phyloP scores from a whole-genome alignment of 352 stramenopile species.

The Phytopythium kandeliae region DNA sequence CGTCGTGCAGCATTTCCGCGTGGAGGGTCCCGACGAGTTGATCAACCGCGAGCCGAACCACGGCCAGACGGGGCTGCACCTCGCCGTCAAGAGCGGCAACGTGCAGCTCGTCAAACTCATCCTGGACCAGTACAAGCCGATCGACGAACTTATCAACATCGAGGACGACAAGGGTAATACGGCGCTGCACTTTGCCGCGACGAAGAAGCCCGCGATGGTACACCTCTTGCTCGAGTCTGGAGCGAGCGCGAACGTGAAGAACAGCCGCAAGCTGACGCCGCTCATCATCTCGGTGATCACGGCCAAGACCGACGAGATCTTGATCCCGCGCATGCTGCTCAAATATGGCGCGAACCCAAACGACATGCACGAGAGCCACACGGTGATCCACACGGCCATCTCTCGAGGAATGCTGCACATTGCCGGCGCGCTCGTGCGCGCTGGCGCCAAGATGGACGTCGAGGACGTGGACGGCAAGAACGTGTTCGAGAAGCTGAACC shows the following conservation, averaged over 20 bases:
- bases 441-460: slow-evolving; percentile 85
- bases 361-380: slow-evolving; percentile 86
- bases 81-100: slow-evolving; percentile 81
- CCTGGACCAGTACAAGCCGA: slow-evolving; percentile 71
- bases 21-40: slow-evolving; percentile 60
- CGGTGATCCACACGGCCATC: slow-evolving; percentile 83
- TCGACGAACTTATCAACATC: slow-evolving; percentile 78
- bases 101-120: slow-evolving; percentile 79
- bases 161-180: slow-evolving; percentile 88
- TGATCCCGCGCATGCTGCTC: slow-evolving; percentile 84
- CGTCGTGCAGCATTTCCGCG: slow-evolving; percentile 68
- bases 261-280: slow-evolving; percentile 79
- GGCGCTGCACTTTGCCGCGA: slow-evolving; percentile 80
- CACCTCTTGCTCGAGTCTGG: slow-evolving; percentile 74
- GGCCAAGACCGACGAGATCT: slow-evolving; percentile 75
- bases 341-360: slow-evolving; percentile 87
- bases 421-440: slow-evolving; percentile 67
- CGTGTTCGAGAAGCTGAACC: slow-evolving; percentile 81
- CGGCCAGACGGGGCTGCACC: slow-evolving; percentile 73
- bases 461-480: slow-evolving; percentile 80
- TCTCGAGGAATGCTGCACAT: slow-evolving; percentile 58
- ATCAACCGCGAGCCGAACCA: slow-evolving; percentile 79
- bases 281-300: slow-evolving; percentile 87
- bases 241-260: slow-evolving; percentile 81
- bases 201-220: slow-evolving; percentile 81